Evolutionary conservation across 805 yeast genomes (phyloP).

Genomic region (Kluyveromyces wickerhamii): DNA sequence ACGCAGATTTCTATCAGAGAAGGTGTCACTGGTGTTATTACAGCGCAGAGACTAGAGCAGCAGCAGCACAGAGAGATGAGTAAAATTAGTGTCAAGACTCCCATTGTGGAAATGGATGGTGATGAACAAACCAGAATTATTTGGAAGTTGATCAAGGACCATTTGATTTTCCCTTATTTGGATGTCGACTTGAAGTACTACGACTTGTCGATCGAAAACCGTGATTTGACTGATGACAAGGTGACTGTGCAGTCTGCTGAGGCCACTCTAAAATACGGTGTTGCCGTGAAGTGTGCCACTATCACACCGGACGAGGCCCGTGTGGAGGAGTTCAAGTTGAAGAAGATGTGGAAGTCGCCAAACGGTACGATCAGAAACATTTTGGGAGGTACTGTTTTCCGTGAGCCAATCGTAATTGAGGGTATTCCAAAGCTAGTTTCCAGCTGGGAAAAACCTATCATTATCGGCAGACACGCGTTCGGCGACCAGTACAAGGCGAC

Average conservation of each 20-base stretch:
- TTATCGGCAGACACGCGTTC: slow-evolving; percentile 95
- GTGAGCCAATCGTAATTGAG: slow-evolving; percentile 92
- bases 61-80: slow-evolving; percentile 10
- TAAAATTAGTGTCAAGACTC: slow-evolving; percentile 75
- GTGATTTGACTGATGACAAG: slow-evolving; percentile 83
- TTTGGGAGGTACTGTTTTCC: slow-evolving; percentile 91
- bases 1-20: too few species aligned
- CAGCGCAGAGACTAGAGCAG: not conserved
- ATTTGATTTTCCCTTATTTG: slow-evolving; percentile 76
- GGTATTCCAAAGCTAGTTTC: slow-evolving; percentile 82
- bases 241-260: slow-evolving; percentile 86
- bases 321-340: slow-evolving; percentile 80
- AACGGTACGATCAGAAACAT: slow-evolving; percentile 96
- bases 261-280: slow-evolving; percentile 82
- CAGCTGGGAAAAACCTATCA: slow-evolving; percentile 91
- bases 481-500: slow-evolving; percentile 97
- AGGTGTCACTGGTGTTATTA: not conserved
- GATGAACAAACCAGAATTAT: slow-evolving; percentile 97
- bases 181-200: slow-evolving; percentile 86
- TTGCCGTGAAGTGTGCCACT: slow-evolving; percentile 96
- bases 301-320: slow-evolving; percentile 98
- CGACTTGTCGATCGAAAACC: slow-evolving; percentile 78
- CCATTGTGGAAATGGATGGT: slow-evolving; percentile 95
- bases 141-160: slow-evolving; percentile 85
- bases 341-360: slow-evolving; percentile 97